These are phyloP conservation scores for Solanum peruvianum DNA, from an alignment of 257 asterid genomes.

Conservation along the genomic window DNA sequence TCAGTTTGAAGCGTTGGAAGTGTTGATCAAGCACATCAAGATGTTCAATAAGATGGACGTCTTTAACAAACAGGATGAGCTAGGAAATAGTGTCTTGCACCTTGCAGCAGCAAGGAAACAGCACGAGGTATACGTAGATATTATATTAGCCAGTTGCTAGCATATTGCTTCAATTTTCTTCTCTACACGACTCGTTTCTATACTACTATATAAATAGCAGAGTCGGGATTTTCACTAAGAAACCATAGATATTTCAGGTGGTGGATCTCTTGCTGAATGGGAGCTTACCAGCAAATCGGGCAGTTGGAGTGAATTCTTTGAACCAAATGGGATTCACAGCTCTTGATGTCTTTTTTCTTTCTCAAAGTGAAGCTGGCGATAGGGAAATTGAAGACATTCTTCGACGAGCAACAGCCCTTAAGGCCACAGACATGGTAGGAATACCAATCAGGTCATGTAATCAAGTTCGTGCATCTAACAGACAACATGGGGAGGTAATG, in stretches of 20 bases:
- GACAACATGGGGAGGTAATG: background rate
- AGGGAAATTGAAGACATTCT: slow-evolving; percentile 10
- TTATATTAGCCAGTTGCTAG: background rate
- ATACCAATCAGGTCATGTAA: background rate
- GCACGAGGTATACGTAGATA: slow-evolving; percentile 19
- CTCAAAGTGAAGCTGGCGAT: slow-evolving; percentile 1
- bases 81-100: slow-evolving; percentile 13
- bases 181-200: background rate
- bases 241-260: slow-evolving; percentile 10
- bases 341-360: slow-evolving; percentile 16
- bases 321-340: slow-evolving; percentile 32
- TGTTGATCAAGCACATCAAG: slow-evolving; percentile 8
- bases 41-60: background rate
- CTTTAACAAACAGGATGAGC: slow-evolving; percentile 11
- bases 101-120: slow-evolving; percentile 25
- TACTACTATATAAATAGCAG: background rate
- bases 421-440: background rate
- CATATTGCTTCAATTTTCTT: background rate
- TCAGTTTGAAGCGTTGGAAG: slow-evolving; percentile 3
- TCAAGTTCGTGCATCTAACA: background rate
- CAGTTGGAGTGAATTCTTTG: slow-evolving; percentile 24
- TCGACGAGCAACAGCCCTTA: background rate
- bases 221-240: background rate
- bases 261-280: slow-evolving; percentile 24
- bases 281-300: background rate